A percentile compares a stretch with the other conserved stretches of the same genome.
Conservation (phyloP, 2,329 filamentous ascomycete species). For the Chaetomiaceae sp. region DNA sequence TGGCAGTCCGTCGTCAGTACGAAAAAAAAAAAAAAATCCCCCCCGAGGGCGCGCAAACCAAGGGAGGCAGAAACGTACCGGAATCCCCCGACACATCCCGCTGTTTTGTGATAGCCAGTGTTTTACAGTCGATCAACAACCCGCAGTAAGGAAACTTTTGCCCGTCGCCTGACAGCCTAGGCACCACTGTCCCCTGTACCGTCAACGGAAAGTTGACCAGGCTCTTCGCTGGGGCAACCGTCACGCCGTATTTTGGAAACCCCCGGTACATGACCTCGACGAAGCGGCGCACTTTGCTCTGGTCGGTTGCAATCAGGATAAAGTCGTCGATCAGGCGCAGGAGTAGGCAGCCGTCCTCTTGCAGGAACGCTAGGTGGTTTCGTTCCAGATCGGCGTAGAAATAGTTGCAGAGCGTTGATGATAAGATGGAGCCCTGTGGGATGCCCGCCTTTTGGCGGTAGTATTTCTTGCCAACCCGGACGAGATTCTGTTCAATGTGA, state of each 20-base stretch:
- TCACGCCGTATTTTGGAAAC: conserved; percentile 73
- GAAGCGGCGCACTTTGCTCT: conserved; percentile 64
- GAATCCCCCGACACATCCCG: conserved; percentile 47
- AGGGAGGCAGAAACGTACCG: conserved; percentile 37
- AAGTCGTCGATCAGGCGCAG: conserved; percentile 91
- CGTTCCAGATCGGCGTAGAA: conserved; percentile 90
- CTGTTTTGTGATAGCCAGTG: conserved; percentile 71
- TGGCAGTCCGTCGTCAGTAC: conserved; percentile 16
- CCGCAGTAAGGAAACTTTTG: conserved; percentile 84
- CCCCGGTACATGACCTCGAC: conserved; percentile 76
- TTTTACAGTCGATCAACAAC: conserved; percentile 66
- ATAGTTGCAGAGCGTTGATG: conserved; percentile 84
- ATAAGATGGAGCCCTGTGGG: conserved; percentile 87
- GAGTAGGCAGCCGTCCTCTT: conserved; percentile 48
- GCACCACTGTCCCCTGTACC: conserved; percentile 50
- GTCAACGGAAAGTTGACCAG: conserved; percentile 74
- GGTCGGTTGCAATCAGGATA: conserved; percentile 73
- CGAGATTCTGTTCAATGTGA: conserved; percentile 79
- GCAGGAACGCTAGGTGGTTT: conserved; percentile 51
- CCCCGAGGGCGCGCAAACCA: neutral
- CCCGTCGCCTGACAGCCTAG: conserved; percentile 39
- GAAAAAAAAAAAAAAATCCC: neutral
- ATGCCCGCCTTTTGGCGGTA: conserved; percentile 88
- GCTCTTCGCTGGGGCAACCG: conserved; percentile 72
- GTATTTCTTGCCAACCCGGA: conserved; percentile 83